Conservation (phyloP, 345 rosid genomes). For the Cardiospermum halicacabum region DNA sequence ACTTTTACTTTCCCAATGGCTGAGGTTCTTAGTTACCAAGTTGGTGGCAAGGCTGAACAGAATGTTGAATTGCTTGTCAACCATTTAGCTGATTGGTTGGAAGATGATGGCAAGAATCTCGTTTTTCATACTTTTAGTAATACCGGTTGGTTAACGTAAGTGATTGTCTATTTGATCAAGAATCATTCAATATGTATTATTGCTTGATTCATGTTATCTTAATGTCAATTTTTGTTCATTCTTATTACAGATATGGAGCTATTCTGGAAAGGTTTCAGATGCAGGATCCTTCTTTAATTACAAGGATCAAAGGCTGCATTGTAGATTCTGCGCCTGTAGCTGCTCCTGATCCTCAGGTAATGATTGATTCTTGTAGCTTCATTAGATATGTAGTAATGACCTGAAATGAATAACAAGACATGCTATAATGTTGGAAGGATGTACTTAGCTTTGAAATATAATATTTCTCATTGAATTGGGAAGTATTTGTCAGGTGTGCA, state of each 20-base stretch:
- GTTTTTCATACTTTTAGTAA: conserved; percentile 98
- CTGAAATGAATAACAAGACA: background rate
- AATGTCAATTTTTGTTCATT: conserved; percentile 7
- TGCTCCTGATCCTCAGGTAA: conserved; percentile 89
- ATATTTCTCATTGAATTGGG: background rate
- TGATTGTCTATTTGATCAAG: background rate
- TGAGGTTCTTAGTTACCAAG: conserved; percentile 78
- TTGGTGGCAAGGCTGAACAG: conserved; percentile 91
- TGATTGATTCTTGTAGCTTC: conserved; percentile 22
- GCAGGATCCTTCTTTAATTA: conserved; percentile 59
- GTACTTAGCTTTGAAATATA: background rate
- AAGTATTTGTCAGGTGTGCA: background rate
- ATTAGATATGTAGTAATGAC: conserved; percentile 4
- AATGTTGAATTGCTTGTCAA: conserved; percentile 70
- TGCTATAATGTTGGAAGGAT: background rate
- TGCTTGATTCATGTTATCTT: background rate
- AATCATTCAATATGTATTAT: too few relatives aligned
- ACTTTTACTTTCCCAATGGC: conserved; percentile 90
- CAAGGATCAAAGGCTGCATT: conserved; percentile 80
- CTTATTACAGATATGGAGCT: conserved; percentile 74
- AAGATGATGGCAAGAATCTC: conserved; percentile 74
- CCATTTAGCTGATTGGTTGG: conserved; percentile 91
- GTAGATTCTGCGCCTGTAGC: conserved; percentile 99
- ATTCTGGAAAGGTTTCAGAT: conserved; percentile 83
- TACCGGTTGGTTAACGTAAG: conserved; percentile 97